Base-by-base conservation (phyloP, 441 rosid genomes). In the Theobroma grandiflorum region DNA sequence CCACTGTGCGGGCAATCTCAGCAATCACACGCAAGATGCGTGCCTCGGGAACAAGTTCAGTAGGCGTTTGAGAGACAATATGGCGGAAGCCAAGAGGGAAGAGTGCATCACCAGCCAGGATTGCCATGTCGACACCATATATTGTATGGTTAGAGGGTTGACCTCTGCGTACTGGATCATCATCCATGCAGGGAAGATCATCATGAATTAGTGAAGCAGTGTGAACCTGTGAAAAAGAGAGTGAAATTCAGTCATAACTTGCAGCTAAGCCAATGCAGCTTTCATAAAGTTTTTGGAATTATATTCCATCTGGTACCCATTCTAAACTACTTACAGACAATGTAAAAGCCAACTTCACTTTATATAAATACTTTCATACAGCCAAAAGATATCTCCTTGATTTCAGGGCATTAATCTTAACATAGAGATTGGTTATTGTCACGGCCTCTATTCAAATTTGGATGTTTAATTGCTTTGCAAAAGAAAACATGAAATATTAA, bases 131-230 rank as follows among this genome's bases (percentile, higher is more conserved):
- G 40, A 85, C 88, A 4, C 98, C 98, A 77, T 83, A 93, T 9
- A 88, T 78, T 12, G 79, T 88, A 84, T 94, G 99, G 88, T 94
- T 96, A 11, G 98, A 92, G 35, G 98, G 98, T 76, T 89, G 90
- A 74, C 98, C 98, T 79, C 99, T 80, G 14, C 99, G 95, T 0
- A 88, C 85, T 38, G 91, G 88, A 79, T 89, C 98, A 67, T 96
- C 92, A 63, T 96, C 98, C 98, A 96, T 94, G 89, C 91, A 94
- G 20, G 99, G 98, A 70, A 96, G 96, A 79, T 96, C 99, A 53
- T 96, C 91, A 69, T 96, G 99, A 20, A 93, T 94, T 84, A 96
- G 85, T 1, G 98, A 96, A 76, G 98, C 98, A n/a, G 93, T 90
- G 68, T 94, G 99, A 42, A 96, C 97, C 98, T 94, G 88, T 78